Evolutionary conservation across 345 rosid species (phyloP).

Genomic region (Eucalyptus viminalis): DNA sequence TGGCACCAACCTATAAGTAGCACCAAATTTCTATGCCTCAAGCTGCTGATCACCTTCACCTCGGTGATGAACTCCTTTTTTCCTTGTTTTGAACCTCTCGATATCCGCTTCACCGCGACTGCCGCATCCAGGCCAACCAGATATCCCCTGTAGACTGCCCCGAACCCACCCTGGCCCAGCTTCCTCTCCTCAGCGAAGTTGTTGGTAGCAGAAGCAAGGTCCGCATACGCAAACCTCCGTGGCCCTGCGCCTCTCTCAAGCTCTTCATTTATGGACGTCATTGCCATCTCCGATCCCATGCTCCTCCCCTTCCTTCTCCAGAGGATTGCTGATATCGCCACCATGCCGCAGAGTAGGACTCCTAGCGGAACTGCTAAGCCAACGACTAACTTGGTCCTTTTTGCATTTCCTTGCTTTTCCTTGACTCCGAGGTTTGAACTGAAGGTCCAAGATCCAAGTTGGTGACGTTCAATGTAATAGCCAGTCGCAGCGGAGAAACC

Average conservation of each 20-base stretch:
- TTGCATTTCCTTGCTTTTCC: neutral
- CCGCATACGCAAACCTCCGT: constrained; percentile 1
- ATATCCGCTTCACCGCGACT: constrained; percentile 11
- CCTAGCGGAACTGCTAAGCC: neutral
- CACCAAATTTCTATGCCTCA: constrained; percentile 13
- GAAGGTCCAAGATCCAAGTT: constrained; percentile 8
- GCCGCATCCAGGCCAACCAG: neutral
- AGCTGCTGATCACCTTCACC: constrained; percentile 13
- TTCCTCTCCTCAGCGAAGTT: neutral
- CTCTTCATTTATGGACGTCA: constrained; percentile 12
- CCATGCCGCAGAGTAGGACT: neutral
- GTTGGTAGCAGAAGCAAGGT: neutral
- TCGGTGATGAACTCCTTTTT: constrained; percentile 12
- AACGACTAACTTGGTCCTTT: neutral
- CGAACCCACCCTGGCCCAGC: constrained; percentile 15
- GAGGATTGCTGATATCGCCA: neutral
- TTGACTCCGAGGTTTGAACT: neutral
- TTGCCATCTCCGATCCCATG: neutral
- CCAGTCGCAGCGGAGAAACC: constrained; percentile 21
- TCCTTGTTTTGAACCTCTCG: constrained; percentile 3
- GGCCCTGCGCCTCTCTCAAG: constrained; percentile 1
- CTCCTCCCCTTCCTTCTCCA: neutral
- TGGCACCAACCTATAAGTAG: constrained; percentile 21
- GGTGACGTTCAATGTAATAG: neutral
- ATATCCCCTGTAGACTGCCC: constrained; percentile 8